These are phyloP conservation scores for Glonium stellatum DNA, from an alignment of 495 filamentous ascomycete species.

Conservation along the genomic window DNA sequence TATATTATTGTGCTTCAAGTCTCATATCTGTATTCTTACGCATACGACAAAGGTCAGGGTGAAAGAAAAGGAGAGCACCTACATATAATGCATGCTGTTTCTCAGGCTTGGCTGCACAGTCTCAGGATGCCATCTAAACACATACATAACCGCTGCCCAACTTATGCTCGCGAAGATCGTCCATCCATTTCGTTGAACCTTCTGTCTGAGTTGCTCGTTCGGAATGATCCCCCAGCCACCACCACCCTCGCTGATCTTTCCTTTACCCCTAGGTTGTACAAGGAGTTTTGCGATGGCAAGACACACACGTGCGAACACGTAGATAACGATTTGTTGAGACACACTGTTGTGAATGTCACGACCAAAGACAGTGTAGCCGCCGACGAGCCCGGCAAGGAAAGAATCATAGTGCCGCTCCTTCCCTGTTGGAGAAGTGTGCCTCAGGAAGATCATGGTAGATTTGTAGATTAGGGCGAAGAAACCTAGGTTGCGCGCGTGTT, in stretches of 20 bases:
- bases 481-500: conserved; percentile 86
- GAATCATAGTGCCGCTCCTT: conserved; percentile 66
- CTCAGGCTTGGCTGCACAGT: conserved; percentile 81
- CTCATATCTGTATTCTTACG: background rate
- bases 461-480: conserved; percentile 91
- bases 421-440: conserved; percentile 53
- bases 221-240: conserved; percentile 34
- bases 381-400: conserved; percentile 84
- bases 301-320: conserved; percentile 87
- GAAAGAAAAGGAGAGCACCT: conserved; percentile 38
- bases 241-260: conserved; percentile 34
- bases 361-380: conserved; percentile 91
- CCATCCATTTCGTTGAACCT: conserved; percentile 68
- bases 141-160: conserved; percentile 92
- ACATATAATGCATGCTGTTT: conserved; percentile 98
- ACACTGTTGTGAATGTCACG: conserved; percentile 70
- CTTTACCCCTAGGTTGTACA: conserved; percentile 50
- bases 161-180: conserved; percentile 79
- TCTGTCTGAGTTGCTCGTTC: conserved; percentile 42
- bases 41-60: background rate
- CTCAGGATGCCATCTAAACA: conserved; percentile 87
- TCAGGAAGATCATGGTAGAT: conserved; percentile 61
- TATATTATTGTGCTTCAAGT: conserved; percentile 7
- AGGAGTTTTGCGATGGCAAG: conserved; percentile 77
- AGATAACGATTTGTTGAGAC: conserved; percentile 97